A percentile compares a stretch with the other conserved stretches of the same genome.
Evolutionary conservation across 2,329 filamentous ascomycete species (phyloP).

Genomic region (Calonectria crousiana): DNA sequence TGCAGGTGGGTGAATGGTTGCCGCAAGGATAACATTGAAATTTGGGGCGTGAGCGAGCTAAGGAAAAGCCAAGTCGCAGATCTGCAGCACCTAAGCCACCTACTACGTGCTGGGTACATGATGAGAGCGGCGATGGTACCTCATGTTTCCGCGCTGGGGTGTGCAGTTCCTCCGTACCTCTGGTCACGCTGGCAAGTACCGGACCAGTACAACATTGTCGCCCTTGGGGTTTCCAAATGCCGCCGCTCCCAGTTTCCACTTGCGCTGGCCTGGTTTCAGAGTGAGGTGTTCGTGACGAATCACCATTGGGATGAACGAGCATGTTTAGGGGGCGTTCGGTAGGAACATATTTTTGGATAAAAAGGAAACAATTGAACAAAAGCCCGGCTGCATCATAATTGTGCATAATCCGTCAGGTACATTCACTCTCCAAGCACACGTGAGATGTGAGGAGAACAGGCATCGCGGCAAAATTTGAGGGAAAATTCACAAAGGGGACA

Average conservation of each 20-base stretch:
- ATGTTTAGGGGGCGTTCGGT: background rate
- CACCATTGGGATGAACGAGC: slow-evolving; percentile 17
- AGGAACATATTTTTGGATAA: background rate
- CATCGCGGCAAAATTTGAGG: background rate
- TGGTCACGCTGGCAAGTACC: slow-evolving; percentile 6
- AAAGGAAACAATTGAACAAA: background rate
- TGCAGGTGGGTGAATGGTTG: slow-evolving; percentile 4
- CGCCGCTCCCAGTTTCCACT: slow-evolving; percentile 20
- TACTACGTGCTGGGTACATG: background rate
- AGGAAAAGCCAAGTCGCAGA: slow-evolving; percentile 45
- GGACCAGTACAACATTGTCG: background rate
- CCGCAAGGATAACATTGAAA: slow-evolving; percentile 15
- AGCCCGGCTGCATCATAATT: background rate
- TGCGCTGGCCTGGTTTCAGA: slow-evolving; percentile 37
- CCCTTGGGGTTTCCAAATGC: slow-evolving; percentile 7
- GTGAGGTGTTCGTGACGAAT: slow-evolving; percentile 34
- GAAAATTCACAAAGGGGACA: background rate
- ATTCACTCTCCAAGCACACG: background rate
- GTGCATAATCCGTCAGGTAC: background rate
- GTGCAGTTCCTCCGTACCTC: background rate
- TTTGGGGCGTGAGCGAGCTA: slow-evolving; percentile 33
- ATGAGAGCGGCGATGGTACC: slow-evolving; percentile 26
- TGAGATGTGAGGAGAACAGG: background rate
- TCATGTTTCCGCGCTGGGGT: background rate
- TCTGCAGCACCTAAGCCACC: slow-evolving; percentile 33